Conservation (phyloP, 1,284 basidiomycete genomes). For the Kalmanozyma brasiliensis region DNA sequence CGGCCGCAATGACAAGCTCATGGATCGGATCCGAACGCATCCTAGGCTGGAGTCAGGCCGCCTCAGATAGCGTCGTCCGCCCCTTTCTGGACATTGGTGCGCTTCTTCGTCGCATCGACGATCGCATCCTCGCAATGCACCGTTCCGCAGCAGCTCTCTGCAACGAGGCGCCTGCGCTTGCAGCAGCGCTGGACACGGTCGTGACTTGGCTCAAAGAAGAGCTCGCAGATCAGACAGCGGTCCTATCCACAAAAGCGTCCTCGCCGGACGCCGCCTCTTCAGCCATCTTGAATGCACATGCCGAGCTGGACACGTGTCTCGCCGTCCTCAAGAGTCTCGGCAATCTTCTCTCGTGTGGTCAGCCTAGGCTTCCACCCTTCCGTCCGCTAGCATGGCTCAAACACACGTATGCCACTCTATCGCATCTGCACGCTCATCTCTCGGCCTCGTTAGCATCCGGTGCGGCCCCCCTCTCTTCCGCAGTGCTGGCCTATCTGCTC, state of each 20-base stretch:
- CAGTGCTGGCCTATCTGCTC: constrained; percentile 43
- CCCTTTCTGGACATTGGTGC: constrained; percentile 44
- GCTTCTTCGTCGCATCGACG: constrained; percentile 43
- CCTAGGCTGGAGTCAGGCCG: constrained; percentile 30
- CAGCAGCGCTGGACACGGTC: constrained; percentile 38
- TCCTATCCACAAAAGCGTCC: not conserved
- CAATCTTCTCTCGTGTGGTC: constrained; percentile 34
- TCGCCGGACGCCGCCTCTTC: not conserved
- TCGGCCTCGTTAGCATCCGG: constrained; percentile 37
- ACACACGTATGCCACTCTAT: constrained; percentile 28
- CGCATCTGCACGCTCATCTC: constrained; percentile 53
- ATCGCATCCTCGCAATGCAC: constrained; percentile 26
- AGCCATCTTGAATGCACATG: constrained; percentile 39
- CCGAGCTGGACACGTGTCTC: constrained; percentile 30
- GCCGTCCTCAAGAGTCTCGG: constrained; percentile 32
- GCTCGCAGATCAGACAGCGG: constrained; percentile 20
- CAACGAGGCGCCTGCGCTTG: constrained; percentile 46
- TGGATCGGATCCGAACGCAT: constrained; percentile 47
- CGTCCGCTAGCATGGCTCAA: constrained; percentile 34
- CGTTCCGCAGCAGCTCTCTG: constrained; percentile 12
- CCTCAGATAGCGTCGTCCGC: constrained; percentile 35
- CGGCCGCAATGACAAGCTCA: constrained; percentile 16
- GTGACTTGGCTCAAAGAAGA: constrained; percentile 47
- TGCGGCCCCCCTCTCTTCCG: constrained; percentile 26
- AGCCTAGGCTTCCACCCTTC: constrained; percentile 33